Conservation (phyloP, 768 basidiomycete species). For the Leucogyrophana mollusca region DNA sequence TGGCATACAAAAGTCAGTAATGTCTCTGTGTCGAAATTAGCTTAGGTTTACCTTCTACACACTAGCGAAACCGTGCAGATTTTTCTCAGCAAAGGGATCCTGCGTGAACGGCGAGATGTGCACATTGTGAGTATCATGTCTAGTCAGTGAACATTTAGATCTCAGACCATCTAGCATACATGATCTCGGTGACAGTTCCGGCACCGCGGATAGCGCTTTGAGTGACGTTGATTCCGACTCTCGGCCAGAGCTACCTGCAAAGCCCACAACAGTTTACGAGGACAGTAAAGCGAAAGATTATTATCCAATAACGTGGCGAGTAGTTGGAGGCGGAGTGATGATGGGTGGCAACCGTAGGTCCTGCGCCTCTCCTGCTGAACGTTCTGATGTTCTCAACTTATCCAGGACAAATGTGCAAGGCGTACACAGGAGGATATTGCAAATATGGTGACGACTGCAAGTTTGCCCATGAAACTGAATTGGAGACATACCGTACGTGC, state of each 20-base stretch:
- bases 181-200: no score
- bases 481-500: slow-evolving; percentile 22
- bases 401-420: slow-evolving; percentile 24
- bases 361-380: background rate
- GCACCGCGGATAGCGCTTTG: no score
- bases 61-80: slow-evolving; percentile 64
- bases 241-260: slow-evolving; percentile 19
- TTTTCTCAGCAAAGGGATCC: slow-evolving; percentile 40
- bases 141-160: no score
- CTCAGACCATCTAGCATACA: no score
- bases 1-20: slow-evolving; percentile 29
- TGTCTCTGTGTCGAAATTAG: background rate
- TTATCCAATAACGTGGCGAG: slow-evolving; percentile 72
- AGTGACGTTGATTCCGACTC: slow-evolving; percentile 2
- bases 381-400: no score
- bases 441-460: slow-evolving; percentile 25
- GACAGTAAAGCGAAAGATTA: slow-evolving; percentile 45
- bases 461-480: slow-evolving; percentile 26
- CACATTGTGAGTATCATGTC: slow-evolving; percentile 55
- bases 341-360: slow-evolving; percentile 44
- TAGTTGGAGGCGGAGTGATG: slow-evolving; percentile 77
- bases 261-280: slow-evolving; percentile 29
- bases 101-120: slow-evolving; percentile 57
- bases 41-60: background rate
- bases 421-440: slow-evolving; percentile 22